Conservation (phyloP, 805 yeast species). For the Crinitomyces ghanaensis region DNA sequence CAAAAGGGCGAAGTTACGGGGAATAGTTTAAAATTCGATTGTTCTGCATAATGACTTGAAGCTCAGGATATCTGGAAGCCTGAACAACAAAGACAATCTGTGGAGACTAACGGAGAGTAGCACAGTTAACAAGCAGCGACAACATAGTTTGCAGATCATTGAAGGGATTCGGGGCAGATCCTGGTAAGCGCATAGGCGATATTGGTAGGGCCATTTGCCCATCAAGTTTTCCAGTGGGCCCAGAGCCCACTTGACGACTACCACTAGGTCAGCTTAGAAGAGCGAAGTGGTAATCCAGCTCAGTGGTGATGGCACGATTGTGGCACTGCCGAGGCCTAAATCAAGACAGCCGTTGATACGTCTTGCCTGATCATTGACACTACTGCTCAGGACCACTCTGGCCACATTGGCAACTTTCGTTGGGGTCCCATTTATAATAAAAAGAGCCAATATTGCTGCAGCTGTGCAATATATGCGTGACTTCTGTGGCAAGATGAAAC, state of each 20-base stretch:
- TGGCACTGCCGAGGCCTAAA: not conserved
- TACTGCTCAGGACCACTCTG: not conserved
- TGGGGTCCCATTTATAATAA: slow-evolving; percentile 32
- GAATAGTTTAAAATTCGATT: slow-evolving; percentile 59
- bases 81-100: too few species aligned
- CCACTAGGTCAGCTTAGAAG: slow-evolving; percentile 41
- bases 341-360: not conserved
- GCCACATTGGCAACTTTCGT: not conserved
- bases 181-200: slow-evolving; percentile 44
- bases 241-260: slow-evolving; percentile 50
- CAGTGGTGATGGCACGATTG: slow-evolving; percentile 45
- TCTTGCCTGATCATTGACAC: not conserved
- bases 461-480: slow-evolving; percentile 60
- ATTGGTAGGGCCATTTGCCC: slow-evolving; percentile 60
- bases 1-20: slow-evolving; percentile 47
- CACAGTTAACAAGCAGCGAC: slow-evolving; percentile 72
- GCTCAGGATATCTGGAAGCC: slow-evolving; percentile 47
- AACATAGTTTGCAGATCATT: slow-evolving; percentile 62
- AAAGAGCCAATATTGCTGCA: slow-evolving; percentile 21
- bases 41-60: slow-evolving; percentile 54
- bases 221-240: slow-evolving; percentile 47
- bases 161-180: slow-evolving; percentile 34
- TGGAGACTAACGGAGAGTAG: slow-evolving; percentile 50
- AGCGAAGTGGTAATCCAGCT: slow-evolving; percentile 40
- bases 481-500: slow-evolving; percentile 45